Evolutionary conservation across 768 basidiomycete genomes (phyloP).

Genomic region (Kwoniella europaea): DNA sequence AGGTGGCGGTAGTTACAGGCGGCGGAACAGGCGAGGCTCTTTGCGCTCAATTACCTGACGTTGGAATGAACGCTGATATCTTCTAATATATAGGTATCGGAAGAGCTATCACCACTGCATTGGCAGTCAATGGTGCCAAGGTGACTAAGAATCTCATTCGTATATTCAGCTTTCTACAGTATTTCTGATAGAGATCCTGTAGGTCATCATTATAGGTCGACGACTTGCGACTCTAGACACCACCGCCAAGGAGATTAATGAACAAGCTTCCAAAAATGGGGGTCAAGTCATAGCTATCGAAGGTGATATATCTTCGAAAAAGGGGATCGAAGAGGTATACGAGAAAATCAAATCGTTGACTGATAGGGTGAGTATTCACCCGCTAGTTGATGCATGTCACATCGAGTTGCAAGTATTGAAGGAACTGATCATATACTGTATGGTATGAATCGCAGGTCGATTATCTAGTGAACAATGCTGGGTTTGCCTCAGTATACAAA

Average conservation of each 20-base stretch:
- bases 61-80: background rate
- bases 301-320: slow-evolving; percentile 49
- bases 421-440: no score
- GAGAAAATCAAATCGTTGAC: slow-evolving; percentile 28
- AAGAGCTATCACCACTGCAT: slow-evolving; percentile 45
- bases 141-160: background rate
- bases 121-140: slow-evolving; percentile 55
- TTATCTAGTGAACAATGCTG: slow-evolving; percentile 54
- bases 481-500: slow-evolving; percentile 41
- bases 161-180: background rate
- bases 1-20: slow-evolving; percentile 54
- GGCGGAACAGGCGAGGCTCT: slow-evolving; percentile 44
- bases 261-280: slow-evolving; percentile 26
- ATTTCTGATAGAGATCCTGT: background rate
- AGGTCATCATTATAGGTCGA: slow-evolving; percentile 52
- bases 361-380: slow-evolving; percentile 33
- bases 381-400: no score
- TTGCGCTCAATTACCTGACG: background rate
- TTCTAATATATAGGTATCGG: slow-evolving; percentile 46
- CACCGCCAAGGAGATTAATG: slow-evolving; percentile 47
- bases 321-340: slow-evolving; percentile 41
- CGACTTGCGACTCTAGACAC: slow-evolving; percentile 43
- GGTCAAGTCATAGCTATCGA: slow-evolving; percentile 47
- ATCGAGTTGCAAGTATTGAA: background rate
- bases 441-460: slow-evolving; percentile 32